Evolutionary conservation across 1,284 basidiomycete species (phyloP), one percentile per base, ranked within the genome.

Genomic region (Butyriboletus appendiculatus): DNA sequence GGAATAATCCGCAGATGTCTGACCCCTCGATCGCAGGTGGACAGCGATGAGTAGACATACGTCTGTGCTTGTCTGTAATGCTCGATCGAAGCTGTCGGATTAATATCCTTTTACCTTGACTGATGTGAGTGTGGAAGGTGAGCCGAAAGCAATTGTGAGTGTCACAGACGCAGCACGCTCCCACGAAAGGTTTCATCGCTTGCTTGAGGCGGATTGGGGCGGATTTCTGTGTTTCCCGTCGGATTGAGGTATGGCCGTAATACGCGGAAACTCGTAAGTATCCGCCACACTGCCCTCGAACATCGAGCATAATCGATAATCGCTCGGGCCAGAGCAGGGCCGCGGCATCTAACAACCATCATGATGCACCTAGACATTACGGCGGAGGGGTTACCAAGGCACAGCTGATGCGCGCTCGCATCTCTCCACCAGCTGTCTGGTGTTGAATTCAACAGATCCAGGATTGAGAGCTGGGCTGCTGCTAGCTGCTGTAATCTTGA

Each of bases 31-130:
- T 45, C 20, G 8, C 35, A 71, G 62, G 35, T 67, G n/a, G 70
- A 69, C 20, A 72, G 67, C 28, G 67, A 69, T 50, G 67, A 72
- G 34, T 69, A 65, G 56, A 53, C 26, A 49, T 14, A 14, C 2
- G 26, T 43, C n/a, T 45, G 38, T 46, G 30, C 33, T 18, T 37
- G 30, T 32, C 30, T 12, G 1, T 32, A 11, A 33, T 49, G 10
- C 15, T 22, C 20, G 30, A 44, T 42, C 26, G 16, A 48, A 40
- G 4, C 26, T 20, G 16, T 44, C 24, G 11, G 26, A 39, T 20
- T 40, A 22, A 15, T 26, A 14, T 48, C 7, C 22, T 16, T 52
- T 34, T 33, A 12, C 20, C 30, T 16, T 28, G 35, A 32, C 28
- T 16, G 34, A 34, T 58, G 18, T 11, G 10, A 20, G 6, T 20